These are phyloP conservation scores for Shiraia sp. DNA, from an alignment of 2,329 filamentous ascomycete species.

Conservation along the genomic window DNA sequence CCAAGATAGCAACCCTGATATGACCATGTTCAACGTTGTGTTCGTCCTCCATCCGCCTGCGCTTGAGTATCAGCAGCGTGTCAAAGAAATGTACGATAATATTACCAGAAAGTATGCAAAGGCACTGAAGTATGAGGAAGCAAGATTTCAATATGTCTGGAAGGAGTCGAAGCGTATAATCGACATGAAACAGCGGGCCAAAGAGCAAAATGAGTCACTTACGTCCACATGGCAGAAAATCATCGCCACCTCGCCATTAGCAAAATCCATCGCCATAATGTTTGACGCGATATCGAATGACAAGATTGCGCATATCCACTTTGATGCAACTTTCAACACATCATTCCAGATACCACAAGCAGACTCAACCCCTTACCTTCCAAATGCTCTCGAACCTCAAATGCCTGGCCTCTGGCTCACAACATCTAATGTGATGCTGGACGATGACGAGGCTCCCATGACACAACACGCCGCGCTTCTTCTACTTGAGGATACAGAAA, in stretches of 20 bases:
- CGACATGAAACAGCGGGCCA: slow-evolving; percentile 77
- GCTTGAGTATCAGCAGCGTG: slow-evolving; percentile 70
- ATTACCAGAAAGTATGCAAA: slow-evolving; percentile 92
- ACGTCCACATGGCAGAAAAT: slow-evolving; percentile 71
- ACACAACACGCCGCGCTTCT: slow-evolving; percentile 87
- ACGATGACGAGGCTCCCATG: slow-evolving; percentile 70
- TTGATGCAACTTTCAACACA: slow-evolving; percentile 66
- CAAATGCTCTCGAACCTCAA: slow-evolving; percentile 67
- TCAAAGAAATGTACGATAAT: slow-evolving; percentile 84
- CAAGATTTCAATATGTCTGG: slow-evolving; percentile 87
- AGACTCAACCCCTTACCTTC: slow-evolving; percentile 72
- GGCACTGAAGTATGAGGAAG: slow-evolving; percentile 89
- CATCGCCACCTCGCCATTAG: slow-evolving; percentile 73
- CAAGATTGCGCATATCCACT: slow-evolving; percentile 80
- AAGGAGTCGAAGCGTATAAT: slow-evolving; percentile 85
- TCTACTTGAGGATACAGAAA: slow-evolving; percentile 79
- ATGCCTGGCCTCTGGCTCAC: slow-evolving; percentile 83
- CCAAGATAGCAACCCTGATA: slow-evolving; percentile 61
- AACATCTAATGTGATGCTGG: slow-evolving; percentile 75
- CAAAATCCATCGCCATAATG: slow-evolving; percentile 79
- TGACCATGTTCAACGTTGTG: slow-evolving; percentile 98
- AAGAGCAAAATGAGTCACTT: slow-evolving; percentile 69
- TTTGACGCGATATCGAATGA: slow-evolving; percentile 81
- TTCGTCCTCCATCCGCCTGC: slow-evolving; percentile 84
- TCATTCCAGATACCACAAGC: slow-evolving; percentile 66